Evolutionary conservation across 306 rosid genomes (phyloP).

Genomic region (Quercus bicolor): DNA sequence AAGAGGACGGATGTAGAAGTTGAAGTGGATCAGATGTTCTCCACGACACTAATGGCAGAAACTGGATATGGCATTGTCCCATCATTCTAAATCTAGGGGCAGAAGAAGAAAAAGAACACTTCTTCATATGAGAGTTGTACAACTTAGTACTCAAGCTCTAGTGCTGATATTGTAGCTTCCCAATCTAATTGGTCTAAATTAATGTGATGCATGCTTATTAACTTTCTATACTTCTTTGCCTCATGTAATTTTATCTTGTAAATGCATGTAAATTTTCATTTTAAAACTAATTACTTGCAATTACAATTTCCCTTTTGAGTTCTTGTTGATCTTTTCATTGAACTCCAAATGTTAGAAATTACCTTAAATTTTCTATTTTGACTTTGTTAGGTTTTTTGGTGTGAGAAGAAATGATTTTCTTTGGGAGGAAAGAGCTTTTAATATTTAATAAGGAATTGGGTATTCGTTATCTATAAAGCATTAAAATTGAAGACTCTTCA

Average conservation of each 20-base stretch:
- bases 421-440: too few relatives aligned
- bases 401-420: too few relatives aligned
- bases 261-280: conserved; percentile 24
- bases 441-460: too few relatives aligned
- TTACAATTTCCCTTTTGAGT: background rate
- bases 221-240: conserved; percentile 26
- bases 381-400: too few relatives aligned
- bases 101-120: conserved; percentile 13
- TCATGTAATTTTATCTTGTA: conserved; percentile 36
- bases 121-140: conserved; percentile 15
- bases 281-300: too few relatives aligned
- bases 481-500: too few relatives aligned
- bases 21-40: conserved; percentile 77
- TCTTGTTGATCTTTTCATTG: background rate
- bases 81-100: conserved; percentile 42
- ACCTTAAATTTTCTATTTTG: too few relatives aligned
- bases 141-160: conserved; percentile 11
- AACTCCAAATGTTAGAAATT: background rate
- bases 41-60: conserved; percentile 56
- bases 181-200: conserved; percentile 32
- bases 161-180: conserved; percentile 29
- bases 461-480: too few relatives aligned
- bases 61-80: conserved; percentile 87
- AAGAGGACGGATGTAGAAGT: conserved; percentile 65
- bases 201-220: conserved; percentile 17